Conservation (phyloP, 768 basidiomycete species). For the Leucogyrophana mollusca region DNA sequence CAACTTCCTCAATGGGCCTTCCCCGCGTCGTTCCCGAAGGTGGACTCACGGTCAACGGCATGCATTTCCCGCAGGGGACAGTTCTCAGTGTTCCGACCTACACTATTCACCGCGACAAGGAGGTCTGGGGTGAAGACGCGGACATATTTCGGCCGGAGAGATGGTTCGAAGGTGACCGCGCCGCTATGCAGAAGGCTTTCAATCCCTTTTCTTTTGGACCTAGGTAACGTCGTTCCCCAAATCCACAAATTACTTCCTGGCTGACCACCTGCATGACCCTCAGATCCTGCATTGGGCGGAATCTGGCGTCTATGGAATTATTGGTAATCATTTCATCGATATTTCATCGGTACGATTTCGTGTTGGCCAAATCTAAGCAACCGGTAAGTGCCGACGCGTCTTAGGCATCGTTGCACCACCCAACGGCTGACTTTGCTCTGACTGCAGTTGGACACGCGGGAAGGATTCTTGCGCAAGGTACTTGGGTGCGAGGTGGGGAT, state of each 20-base stretch:
- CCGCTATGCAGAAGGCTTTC: constrained; percentile 65
- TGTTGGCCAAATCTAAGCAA: constrained; percentile 58
- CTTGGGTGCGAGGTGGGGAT: constrained; percentile 71
- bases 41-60: constrained; percentile 55
- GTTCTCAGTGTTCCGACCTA: constrained; percentile 80
- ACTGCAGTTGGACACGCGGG: constrained; percentile 63
- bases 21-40: constrained; percentile 76
- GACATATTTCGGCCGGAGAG: constrained; percentile 78
- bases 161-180: constrained; percentile 74
- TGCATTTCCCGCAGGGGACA: constrained; percentile 68
- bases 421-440: constrained; percentile 3
- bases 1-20: constrained; percentile 80
- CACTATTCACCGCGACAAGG: constrained; percentile 72
- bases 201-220: constrained; percentile 88
- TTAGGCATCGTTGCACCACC: constrained; percentile 7
- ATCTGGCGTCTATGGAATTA: constrained; percentile 78
- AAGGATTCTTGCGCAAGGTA: constrained; percentile 89
- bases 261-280: neutral
- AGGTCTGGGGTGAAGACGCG: constrained; percentile 77
- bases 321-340: constrained; percentile 81
- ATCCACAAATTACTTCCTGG: constrained; percentile 1
- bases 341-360: constrained; percentile 71
- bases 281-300: constrained; percentile 83
- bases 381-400: constrained; percentile 39
- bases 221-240: constrained; percentile 43